phyloP scores from a whole-genome alignment of 2,329 filamentous ascomycete species.

The Pezizomycotina sp. region DNA sequence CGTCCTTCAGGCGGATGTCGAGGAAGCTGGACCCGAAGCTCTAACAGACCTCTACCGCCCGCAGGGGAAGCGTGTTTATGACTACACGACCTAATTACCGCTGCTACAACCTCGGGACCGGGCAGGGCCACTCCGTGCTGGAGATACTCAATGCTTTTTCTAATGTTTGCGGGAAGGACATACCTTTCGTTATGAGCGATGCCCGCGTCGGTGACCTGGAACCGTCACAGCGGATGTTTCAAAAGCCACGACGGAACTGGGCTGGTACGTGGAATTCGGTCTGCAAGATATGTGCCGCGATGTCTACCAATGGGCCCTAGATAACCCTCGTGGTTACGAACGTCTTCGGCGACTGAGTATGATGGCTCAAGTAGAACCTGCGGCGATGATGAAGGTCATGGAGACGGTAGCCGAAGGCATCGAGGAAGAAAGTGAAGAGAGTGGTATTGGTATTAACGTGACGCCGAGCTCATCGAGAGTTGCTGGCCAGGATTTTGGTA shows the following conservation, averaged over 20 bases:
- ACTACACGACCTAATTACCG: slow-evolving; percentile 27
- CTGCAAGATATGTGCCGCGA: slow-evolving; percentile 21
- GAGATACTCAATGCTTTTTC: slow-evolving; percentile 33
- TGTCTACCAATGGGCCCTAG: slow-evolving; percentile 20
- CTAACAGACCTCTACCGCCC: no score
- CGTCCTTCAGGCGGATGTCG: no score
- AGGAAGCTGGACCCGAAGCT: no score
- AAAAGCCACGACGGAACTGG: slow-evolving; percentile 31
- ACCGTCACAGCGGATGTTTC: slow-evolving; percentile 32
- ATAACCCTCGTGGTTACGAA: slow-evolving; percentile 20
- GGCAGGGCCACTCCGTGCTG: slow-evolving; percentile 33
- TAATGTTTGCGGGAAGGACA: slow-evolving; percentile 27
- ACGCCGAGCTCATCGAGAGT: slow-evolving; percentile 8
- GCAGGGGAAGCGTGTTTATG: no score
- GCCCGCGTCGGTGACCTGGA: slow-evolving; percentile 34
- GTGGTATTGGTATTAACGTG: slow-evolving; percentile 2
- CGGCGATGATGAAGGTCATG: slow-evolving; percentile 12
- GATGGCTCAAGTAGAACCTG: slow-evolving; percentile 16
- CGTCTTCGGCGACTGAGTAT: slow-evolving; percentile 15
- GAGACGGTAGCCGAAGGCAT: slow-evolving; percentile 16
- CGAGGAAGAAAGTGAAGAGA: slow-evolving; percentile 7
- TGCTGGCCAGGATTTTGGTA: slow-evolving; percentile 13
- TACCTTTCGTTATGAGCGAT: slow-evolving; percentile 30
- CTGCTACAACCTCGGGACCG: slow-evolving; percentile 35
- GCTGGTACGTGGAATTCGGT: slow-evolving; percentile 29